A percentile compares a stretch with the other conserved stretches of the same genome.
phyloP scores from a whole-genome alignment of 768 basidiomycete genomes.

The Mycena metata region DNA sequence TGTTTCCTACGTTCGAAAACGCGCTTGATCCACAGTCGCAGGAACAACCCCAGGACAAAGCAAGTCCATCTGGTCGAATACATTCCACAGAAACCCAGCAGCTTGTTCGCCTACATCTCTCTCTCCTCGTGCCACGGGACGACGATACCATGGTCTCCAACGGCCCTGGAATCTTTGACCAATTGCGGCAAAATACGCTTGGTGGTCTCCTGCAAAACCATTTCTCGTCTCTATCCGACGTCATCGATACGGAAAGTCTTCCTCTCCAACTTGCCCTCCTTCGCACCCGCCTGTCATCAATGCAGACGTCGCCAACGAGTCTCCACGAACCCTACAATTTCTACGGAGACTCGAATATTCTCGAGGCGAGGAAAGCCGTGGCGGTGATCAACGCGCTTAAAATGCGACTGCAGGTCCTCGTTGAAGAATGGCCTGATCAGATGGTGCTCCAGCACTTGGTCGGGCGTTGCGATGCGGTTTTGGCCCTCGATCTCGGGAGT shows the following conservation, averaged over 20 bases:
- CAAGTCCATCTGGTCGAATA: constrained; percentile 44
- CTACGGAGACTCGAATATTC: constrained; percentile 83
- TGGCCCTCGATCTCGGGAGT: constrained; percentile 71
- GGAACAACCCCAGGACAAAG: constrained; percentile 30
- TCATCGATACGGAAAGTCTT: constrained; percentile 65
- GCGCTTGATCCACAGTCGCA: constrained; percentile 53
- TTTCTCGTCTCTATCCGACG: constrained; percentile 50
- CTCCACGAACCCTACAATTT: constrained; percentile 69
- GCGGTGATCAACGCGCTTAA: constrained; percentile 65
- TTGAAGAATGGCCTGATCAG: constrained; percentile 95
- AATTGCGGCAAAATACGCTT: constrained; percentile 51
- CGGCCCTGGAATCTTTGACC: constrained; percentile 45
- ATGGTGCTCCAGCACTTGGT: constrained; percentile 93
- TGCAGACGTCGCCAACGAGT: constrained; percentile 43
- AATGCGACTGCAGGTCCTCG: constrained; percentile 65
- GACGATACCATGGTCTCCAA: constrained; percentile 8
- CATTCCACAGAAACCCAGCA: constrained; percentile 50
- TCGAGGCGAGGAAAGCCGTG: constrained; percentile 75
- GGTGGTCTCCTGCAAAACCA: constrained; percentile 49
- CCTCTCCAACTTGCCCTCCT: constrained; percentile 67
- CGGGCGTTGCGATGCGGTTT: constrained; percentile 75
- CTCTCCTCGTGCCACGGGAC: constrained; percentile 49
- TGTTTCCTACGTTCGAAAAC: constrained; percentile 91
- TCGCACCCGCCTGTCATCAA: constrained; percentile 51
- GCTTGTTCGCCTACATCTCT: constrained; percentile 64